These are phyloP conservation scores for Neopestalotiopsis sp. DNA, from an alignment of 2,329 filamentous ascomycete genomes.

Conservation along the genomic window DNA sequence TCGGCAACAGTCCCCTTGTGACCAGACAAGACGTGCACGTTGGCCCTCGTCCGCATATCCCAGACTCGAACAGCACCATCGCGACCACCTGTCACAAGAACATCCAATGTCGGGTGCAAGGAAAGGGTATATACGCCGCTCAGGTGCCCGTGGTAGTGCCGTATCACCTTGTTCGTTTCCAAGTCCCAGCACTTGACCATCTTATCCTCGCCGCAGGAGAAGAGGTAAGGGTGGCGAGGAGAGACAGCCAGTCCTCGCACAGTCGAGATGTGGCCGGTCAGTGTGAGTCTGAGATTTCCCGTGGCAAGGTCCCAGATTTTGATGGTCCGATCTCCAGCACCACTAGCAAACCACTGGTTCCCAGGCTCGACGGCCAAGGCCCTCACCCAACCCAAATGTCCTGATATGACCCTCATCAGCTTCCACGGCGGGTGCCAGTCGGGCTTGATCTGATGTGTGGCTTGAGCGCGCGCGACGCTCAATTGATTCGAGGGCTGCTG, in stretches of 20 bases:
- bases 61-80: constrained; percentile 95
- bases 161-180: constrained; percentile 99
- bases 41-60: constrained; percentile 97
- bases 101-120: constrained; percentile 93
- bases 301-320: constrained; percentile 98
- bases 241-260: constrained; percentile 92
- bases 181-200: constrained; percentile 99
- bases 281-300: constrained; percentile 80
- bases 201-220: constrained; percentile 98
- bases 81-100: constrained; percentile 91
- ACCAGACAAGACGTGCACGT: constrained; percentile 90
- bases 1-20: constrained; percentile 91
- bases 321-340: constrained; percentile 93
- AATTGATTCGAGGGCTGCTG: constrained; percentile 30
- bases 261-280: constrained; percentile 94
- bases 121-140: constrained; percentile 93
- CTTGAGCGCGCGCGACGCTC: constrained; percentile 39
- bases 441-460: constrained; percentile 66
- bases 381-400: constrained; percentile 94
- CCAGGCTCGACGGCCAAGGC: constrained; percentile 89
- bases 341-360: constrained; percentile 97
- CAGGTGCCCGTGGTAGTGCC: constrained; percentile 96
- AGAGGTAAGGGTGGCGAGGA: constrained; percentile 92
- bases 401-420: constrained; percentile 95
- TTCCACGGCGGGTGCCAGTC: constrained; percentile 99